Evolutionary conservation across 805 yeast species (phyloP).

Genomic region (Candida xyloterini): DNA sequence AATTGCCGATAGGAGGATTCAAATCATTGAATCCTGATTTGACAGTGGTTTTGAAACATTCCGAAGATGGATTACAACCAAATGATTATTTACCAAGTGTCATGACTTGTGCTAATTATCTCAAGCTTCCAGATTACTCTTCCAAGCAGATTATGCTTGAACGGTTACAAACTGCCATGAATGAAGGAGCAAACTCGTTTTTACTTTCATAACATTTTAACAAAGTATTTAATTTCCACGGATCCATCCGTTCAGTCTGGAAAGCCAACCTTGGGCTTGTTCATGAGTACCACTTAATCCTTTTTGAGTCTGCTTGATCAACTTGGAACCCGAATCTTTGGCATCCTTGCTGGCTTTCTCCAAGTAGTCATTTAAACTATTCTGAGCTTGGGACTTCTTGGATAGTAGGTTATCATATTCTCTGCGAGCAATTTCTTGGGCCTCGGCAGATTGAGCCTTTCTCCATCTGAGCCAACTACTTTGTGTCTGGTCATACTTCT

Average conservation of each 20-base stretch:
- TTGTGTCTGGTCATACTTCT: conserved; percentile 27
- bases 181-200: conserved; percentile 88
- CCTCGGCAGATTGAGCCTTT: conserved; percentile 28
- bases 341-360: conserved; percentile 13
- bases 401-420: conserved; percentile 22
- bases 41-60: conserved; percentile 80
- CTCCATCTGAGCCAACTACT: conserved; percentile 31
- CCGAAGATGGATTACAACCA: conserved; percentile 64
- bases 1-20: conserved; percentile 91
- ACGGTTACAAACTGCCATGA: conserved; percentile 65
- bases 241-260: conserved; percentile 21
- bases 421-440: conserved; percentile 27
- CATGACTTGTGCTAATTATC: conserved; percentile 96
- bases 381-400: conserved; percentile 25
- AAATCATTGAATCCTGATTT: conserved; percentile 74
- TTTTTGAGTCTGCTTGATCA: conserved; percentile 17
- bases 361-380: conserved; percentile 16
- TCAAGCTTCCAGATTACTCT: conserved; percentile 83
- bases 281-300: conserved; percentile 20
- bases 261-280: conserved; percentile 23
- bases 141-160: conserved; percentile 54
- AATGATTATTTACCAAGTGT: conserved; percentile 93
- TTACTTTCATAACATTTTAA: conserved; percentile 56
- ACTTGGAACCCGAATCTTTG: conserved; percentile 11
- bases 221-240: conserved; percentile 16